Conservation (phyloP, 108 stramenopile species). For the Aureococcus anophagefferens region DNA sequence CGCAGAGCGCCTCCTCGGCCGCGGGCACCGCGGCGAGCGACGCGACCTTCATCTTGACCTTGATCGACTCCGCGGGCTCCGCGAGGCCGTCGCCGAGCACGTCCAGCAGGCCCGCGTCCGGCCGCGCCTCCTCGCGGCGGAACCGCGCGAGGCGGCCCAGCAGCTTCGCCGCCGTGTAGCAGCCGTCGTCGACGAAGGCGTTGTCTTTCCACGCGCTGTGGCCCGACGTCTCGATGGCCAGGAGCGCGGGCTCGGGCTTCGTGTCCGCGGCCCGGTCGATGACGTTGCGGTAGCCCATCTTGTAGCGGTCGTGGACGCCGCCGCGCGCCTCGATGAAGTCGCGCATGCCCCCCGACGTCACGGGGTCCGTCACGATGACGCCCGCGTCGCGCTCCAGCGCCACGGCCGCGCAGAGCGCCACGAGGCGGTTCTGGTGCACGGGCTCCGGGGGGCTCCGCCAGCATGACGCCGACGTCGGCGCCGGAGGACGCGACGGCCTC, state of each 20-base stretch:
- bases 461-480: conserved; percentile 69
- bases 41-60: no score
- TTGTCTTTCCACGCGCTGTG: conserved; percentile 70
- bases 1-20: no score
- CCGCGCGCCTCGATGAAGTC: conserved; percentile 45
- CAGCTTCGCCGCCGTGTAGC: conserved; percentile 56
- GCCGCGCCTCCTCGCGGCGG: background rate
- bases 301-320: conserved; percentile 59
- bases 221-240: conserved; percentile 76
- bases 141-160: background rate
- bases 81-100: no score
- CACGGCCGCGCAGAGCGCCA: conserved; percentile 56
- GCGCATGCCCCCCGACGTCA: conserved; percentile 59
- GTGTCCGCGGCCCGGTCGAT: conserved; percentile 58
- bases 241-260: conserved; percentile 15
- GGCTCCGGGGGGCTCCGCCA: conserved; percentile 48
- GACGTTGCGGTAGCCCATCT: conserved; percentile 73
- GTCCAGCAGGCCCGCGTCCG: no score
- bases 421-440: conserved; percentile 63
- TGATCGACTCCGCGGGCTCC: no score
- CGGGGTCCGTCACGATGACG: conserved; percentile 30
- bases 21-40: no score
- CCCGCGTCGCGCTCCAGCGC: background rate
- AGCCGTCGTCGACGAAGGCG: conserved; percentile 70
- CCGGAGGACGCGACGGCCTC: conserved; percentile 39